These are phyloP conservation scores for Eutrema heterophyllum DNA, from an alignment of 345 rosid species.

Conservation along the genomic window DNA sequence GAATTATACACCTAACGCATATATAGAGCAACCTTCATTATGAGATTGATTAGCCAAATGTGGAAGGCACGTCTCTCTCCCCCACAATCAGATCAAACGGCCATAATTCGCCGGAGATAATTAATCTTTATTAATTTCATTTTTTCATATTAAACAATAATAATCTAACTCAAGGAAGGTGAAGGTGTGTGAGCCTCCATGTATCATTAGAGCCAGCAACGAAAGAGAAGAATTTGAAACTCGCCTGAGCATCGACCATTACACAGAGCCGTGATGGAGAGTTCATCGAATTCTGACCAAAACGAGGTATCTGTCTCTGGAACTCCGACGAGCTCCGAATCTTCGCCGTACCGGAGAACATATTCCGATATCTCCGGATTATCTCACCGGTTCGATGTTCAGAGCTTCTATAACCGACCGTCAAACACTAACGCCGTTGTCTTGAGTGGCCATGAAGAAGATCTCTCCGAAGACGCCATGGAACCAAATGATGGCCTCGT, in stretches of 20 bases:
- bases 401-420: constrained; percentile 31
- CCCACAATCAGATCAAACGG: constrained; percentile 26
- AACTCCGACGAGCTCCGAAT: constrained; percentile 53
- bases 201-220: constrained; percentile 11
- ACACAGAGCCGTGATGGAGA: constrained; percentile 37
- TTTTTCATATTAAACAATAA: not conserved
- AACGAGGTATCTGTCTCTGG: constrained; percentile 42
- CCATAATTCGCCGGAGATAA: not conserved
- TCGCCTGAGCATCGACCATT: not conserved
- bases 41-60: constrained; percentile 23
- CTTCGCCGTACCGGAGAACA: constrained; percentile 54
- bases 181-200: constrained; percentile 11
- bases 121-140: not conserved
- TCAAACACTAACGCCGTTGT: constrained; percentile 11
- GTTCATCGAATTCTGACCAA: constrained; percentile 39
- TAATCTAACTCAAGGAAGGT: not conserved
- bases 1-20: constrained; percentile 28
- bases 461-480: constrained; percentile 14
- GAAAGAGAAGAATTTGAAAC: not conserved
- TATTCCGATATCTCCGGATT: constrained; percentile 61
- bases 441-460: constrained; percentile 29
- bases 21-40: constrained; percentile 16
- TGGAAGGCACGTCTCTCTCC: constrained; percentile 38
- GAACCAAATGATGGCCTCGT: constrained; percentile 15
- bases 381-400: constrained; percentile 31